A percentile compares a stretch with the other conserved stretches of the same genome.
Evolutionary conservation across 2,329 filamentous ascomycete species (phyloP).

Genomic region (Fusarium sp.): DNA sequence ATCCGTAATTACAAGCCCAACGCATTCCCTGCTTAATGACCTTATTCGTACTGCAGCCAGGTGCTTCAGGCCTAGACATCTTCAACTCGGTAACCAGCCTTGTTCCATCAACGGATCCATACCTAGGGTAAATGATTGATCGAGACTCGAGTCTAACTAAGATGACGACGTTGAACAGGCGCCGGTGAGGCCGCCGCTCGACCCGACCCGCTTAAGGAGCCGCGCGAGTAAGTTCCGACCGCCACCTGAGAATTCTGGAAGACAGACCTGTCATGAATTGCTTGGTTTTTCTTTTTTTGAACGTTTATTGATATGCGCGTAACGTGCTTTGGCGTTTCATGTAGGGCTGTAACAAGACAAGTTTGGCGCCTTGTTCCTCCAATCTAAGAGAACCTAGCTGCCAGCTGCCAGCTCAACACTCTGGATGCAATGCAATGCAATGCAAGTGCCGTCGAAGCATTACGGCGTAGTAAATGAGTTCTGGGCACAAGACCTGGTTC

Average conservation of each 20-base stretch:
- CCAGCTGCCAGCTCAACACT: conserved; percentile 16
- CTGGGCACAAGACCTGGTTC: conserved; percentile 8
- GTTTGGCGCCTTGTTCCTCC: conserved; percentile 37
- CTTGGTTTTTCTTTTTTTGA: conserved; percentile 1
- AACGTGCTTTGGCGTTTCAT: conserved; percentile 24
- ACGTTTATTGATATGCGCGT: conserved; percentile 16
- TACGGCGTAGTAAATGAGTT: conserved; percentile 28
- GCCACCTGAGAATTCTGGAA: conserved; percentile 37
- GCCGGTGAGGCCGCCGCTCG: conserved; percentile 8
- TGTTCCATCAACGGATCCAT: conserved; percentile 12
- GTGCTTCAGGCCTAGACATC: conserved; percentile 5
- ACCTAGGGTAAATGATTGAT: neutral
- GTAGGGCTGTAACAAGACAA: conserved; percentile 23
- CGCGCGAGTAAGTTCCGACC: conserved; percentile 13
- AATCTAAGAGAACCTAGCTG: conserved; percentile 28
- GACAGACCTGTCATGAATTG: conserved; percentile 15
- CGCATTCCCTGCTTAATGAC: too few species aligned
- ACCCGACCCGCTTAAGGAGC: conserved; percentile 8
- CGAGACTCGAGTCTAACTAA: conserved; percentile 17
- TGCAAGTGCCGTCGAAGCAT: conserved; percentile 25
- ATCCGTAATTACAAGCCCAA: too few species aligned
- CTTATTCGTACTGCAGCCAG: too few species aligned
- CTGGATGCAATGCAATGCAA: neutral
- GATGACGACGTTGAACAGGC: conserved; percentile 30
- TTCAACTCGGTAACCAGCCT: conserved; percentile 27